These are phyloP conservation scores for Tilletia horrida DNA, from an alignment of 1,284 basidiomycete genomes.

Conservation along the genomic window DNA sequence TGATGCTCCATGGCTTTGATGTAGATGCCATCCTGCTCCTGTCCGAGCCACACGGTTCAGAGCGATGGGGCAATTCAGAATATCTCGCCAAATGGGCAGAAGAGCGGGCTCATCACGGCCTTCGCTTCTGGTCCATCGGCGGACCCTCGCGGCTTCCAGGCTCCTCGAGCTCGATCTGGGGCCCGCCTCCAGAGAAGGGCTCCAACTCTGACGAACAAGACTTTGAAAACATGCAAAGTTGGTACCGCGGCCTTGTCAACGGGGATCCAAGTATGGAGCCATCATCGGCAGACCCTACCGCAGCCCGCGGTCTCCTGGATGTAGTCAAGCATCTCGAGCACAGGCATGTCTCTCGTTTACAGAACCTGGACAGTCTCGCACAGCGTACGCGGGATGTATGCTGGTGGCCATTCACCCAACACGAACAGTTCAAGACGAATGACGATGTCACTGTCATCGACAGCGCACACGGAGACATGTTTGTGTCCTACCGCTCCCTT, in stretches of 20 bases:
- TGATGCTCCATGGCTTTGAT: constrained; percentile 82
- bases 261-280: constrained; percentile 25
- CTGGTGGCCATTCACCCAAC: constrained; percentile 99
- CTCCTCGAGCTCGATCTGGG: constrained; percentile 23
- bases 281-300: neutral
- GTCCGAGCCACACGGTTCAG: constrained; percentile 59
- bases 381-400: constrained; percentile 71
- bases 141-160: neutral
- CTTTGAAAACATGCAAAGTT: constrained; percentile 63
- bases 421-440: constrained; percentile 56
- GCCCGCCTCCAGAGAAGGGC: constrained; percentile 55
- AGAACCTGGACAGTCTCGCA: constrained; percentile 73
- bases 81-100: constrained; percentile 63
- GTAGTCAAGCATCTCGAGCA: constrained; percentile 66
- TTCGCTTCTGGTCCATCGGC: constrained; percentile 1
- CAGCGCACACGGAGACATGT: constrained; percentile 27
- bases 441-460: constrained; percentile 40
- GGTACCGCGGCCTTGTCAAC: constrained; percentile 62
- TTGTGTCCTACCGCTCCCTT: constrained; percentile 11
- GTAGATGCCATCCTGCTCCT: constrained; percentile 85
- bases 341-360: constrained; percentile 66
- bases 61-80: constrained; percentile 65
- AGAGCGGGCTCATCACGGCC: neutral
- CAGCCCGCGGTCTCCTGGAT: constrained; percentile 26
- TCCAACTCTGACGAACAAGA: constrained; percentile 61